Evolutionary conservation across 2,329 filamentous ascomycete species (phyloP), one percentile per base, ranked within the genome.

Genomic region (Aspergillus felis): DNA sequence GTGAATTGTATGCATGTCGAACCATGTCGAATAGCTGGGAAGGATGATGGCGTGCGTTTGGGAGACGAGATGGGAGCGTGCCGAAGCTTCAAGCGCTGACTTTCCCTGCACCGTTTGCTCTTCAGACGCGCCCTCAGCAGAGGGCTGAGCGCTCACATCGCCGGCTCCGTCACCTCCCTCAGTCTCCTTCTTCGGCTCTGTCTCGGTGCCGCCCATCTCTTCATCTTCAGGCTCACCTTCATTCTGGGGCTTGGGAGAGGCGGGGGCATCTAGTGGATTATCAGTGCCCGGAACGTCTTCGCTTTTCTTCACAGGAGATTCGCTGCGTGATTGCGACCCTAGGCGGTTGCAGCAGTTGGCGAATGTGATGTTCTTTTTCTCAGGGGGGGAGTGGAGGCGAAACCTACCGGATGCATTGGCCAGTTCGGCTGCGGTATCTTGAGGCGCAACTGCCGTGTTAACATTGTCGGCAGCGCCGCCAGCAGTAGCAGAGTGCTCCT

Each of bases 11-110:
- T 92, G 90, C 93, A 99, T 97, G 76, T 99, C 94, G 74, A 99
- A 99, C 94, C 94, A 99, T 14, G 90, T 94, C 71, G 92, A 95
- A 77, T 99, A 99, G 74, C 93, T 97, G 24, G 94, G 94, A 24
- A 99, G 85, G 61, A 99, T 92, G 70, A 97, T 97, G 61, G 92
- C 88, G 71, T 97, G 93, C 46, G 92, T 95, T 78, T 99, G 94
- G 14, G 91, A 87, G 60, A 96, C 90, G 55, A 99, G 86, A 70
- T 97, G 92, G 66, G 93, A 90, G 63, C 93, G 90, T 53, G 94
- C 95, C 3, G 91, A 88, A 47, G 89, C 87, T 78, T 97, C 92
- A 56, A 92, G 81, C 3, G 85, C 85, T 55, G 92, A 85, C 76
- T 96, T 97, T 46, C 88, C 86, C 73, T 92, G 82, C 53, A 89